phyloP scores from a whole-genome alignment of 2,329 filamentous ascomycete species.

The Aurifilum marmelostoma region DNA sequence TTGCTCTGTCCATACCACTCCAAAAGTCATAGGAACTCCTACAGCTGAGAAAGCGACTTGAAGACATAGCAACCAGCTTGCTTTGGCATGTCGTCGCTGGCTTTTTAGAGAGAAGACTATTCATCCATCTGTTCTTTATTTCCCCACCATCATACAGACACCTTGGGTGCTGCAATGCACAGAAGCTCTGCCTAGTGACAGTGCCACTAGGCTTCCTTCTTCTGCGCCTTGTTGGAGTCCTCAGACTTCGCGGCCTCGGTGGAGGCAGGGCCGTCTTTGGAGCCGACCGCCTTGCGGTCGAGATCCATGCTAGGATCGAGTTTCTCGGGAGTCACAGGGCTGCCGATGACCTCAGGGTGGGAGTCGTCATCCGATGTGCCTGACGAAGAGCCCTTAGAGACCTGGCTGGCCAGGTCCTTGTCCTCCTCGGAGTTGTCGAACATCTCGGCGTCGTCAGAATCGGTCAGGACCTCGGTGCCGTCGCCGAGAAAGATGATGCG shows the following conservation, averaged over 20 bases:
- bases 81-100: not conserved
- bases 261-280: not conserved
- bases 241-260: constrained; percentile 14
- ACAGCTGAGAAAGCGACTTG: not conserved
- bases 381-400: constrained; percentile 62
- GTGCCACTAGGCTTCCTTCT: constrained; percentile 23
- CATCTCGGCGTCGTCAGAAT: constrained; percentile 89
- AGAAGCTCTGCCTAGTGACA: not conserved
- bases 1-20: constrained; percentile 11
- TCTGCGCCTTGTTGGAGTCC: constrained; percentile 22
- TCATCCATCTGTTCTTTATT: not conserved
- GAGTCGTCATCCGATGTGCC: constrained; percentile 34
- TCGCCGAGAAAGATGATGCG: constrained; percentile 94
- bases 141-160: not conserved
- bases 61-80: not conserved
- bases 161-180: constrained; percentile 1
- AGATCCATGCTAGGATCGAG: constrained; percentile 28
- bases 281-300: constrained; percentile 16
- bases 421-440: constrained; percentile 87
- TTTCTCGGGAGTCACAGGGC: constrained; percentile 30
- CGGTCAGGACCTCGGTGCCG: constrained; percentile 88
- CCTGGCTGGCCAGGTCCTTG: constrained; percentile 83
- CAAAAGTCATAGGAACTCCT: constrained; percentile 21
- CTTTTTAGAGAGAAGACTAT: not conserved
- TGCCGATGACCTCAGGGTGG: constrained; percentile 26